Conservation (phyloP, 495 filamentous ascomycete genomes). For the Xylaria castorea region DNA sequence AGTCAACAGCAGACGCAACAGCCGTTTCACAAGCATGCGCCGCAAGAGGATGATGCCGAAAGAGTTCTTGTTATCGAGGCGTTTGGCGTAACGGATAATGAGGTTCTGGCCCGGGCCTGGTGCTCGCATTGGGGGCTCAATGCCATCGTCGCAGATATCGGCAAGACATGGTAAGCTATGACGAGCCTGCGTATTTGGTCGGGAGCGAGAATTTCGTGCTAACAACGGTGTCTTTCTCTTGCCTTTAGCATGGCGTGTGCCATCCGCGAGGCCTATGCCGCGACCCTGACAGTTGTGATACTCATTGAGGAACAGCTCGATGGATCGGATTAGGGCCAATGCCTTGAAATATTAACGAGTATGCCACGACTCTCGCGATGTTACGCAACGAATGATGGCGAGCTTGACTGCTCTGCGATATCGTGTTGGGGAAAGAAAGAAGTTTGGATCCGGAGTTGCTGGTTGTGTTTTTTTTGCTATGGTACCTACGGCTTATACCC, state of each 20-base stretch:
- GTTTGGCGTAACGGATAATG: constrained; percentile 72
- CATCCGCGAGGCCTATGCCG: constrained; percentile 74
- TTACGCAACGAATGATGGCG: background rate
- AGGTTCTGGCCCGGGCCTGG: constrained; percentile 76
- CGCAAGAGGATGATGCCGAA: constrained; percentile 53
- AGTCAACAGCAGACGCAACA: constrained; percentile 23
- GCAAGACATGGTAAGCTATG: constrained; percentile 65
- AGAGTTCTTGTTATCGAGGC: constrained; percentile 73
- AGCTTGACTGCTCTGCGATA: background rate
- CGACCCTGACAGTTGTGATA: constrained; percentile 72
- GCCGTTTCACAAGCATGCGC: constrained; percentile 1
- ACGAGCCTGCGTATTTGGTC: background rate
- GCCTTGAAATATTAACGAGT: background rate
- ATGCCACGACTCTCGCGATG: background rate
- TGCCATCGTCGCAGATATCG: constrained; percentile 69
- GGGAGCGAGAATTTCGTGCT: background rate
- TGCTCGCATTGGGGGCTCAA: constrained; percentile 72
- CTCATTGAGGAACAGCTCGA: constrained; percentile 59
- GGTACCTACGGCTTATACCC: constrained; percentile 24
- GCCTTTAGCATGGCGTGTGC: constrained; percentile 67
- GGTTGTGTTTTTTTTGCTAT: background rate
- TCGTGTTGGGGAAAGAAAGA: constrained; percentile 5
- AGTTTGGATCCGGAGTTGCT: constrained; percentile 9
- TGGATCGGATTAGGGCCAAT: constrained; percentile 38
- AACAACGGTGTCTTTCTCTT: background rate